A percentile compares a stretch with the other conserved stretches of the same genome.
phyloP scores from a whole-genome alignment of 1,284 basidiomycete genomes.

The Entoloma clypeatum region DNA sequence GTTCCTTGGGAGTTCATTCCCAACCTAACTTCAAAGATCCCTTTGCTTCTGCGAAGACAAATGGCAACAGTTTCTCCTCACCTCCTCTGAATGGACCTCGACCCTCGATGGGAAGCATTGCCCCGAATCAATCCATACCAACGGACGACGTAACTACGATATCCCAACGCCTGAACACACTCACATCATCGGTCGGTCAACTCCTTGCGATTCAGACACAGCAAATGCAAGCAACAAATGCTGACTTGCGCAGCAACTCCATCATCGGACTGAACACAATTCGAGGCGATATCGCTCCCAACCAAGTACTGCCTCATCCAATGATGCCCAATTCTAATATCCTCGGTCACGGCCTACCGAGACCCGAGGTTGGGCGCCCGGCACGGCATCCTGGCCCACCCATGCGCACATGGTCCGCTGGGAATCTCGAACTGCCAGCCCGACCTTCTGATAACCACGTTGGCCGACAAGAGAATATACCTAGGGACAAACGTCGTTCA shows the following conservation, averaged over 20 bases:
- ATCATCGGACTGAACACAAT: conserved; percentile 43
- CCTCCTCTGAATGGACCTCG: conserved; percentile 46
- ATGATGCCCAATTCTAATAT: conserved; percentile 35
- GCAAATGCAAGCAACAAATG: conserved; percentile 45
- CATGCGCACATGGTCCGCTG: conserved; percentile 78
- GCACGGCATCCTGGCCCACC: conserved; percentile 64
- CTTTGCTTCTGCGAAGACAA: conserved; percentile 47
- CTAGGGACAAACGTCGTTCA: conserved; percentile 71
- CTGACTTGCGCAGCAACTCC: conserved; percentile 39
- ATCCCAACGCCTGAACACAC: conserved; percentile 73
- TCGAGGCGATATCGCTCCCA: conserved; percentile 48
- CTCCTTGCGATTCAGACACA: conserved; percentile 74
- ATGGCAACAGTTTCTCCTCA: conserved; percentile 30
- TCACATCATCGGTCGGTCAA: conserved; percentile 86
- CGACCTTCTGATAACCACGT: conserved; percentile 43
- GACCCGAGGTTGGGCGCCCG: conserved; percentile 56
- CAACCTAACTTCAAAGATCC: conserved; percentile 78
- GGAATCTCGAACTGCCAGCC: conserved; percentile 67
- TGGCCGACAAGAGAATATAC: conserved; percentile 37
- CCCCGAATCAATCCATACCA: conserved; percentile 62
- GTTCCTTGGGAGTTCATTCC: conserved; percentile 41
- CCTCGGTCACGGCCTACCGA: conserved; percentile 55
- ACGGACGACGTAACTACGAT: conserved; percentile 73
- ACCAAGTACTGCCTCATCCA: conserved; percentile 43
- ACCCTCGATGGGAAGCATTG: conserved; percentile 60